Evolutionary conservation across 2,329 filamentous ascomycete genomes (phyloP), one percentile per base, ranked within the genome.

Genomic region (Ophiocordyceps camponoti-floridani): DNA sequence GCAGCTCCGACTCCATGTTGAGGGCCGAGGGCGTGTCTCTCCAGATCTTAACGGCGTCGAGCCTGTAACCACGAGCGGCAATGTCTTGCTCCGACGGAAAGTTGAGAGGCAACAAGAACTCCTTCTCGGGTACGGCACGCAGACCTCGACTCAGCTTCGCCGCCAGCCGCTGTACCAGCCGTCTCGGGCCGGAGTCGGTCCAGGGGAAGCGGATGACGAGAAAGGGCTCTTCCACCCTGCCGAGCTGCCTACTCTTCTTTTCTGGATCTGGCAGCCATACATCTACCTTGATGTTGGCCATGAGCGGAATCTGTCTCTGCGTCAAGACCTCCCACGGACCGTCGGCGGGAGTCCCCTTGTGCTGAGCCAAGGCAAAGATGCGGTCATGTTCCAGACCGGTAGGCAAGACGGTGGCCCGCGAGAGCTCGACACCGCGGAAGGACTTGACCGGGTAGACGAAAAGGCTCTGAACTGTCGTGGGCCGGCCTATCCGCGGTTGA

Each of bases 381-480:
- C 86, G 76, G 61, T 95, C 87, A 59, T 82, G 83, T 57, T 81
- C 73, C 46, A 94, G 68, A 2, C 87, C 86, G 2, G 75, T 75
- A 6, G 75, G 65, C 41, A 84, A 62, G 14, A 91, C 70, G 45
- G 75, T 72, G 47, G 74, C 75, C 48, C 70, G 64, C 44, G 73
- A 63, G 42, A 94, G 61, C 62, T 91, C 84, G 45, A 94, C 77
- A 27, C 82, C 83, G 46, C 66, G 68, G 58, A 86, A 94, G 46
- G 82, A 85, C 63, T 93, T 89, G 58, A 94, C 64, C 1, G 88
- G 87, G 59, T 91, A 89, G 47, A 87, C 72, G 63, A 79, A 80
- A 44, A 94, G 66, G 45, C 82, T 83, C 58, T 85, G 62, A 44
- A 73, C 57, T 18, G 45, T 48, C 46, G 53, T 43, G 31, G 47